Evolutionary conservation across 1,139 yeast genomes (phyloP), one percentile per base, ranked within the genome.

Genomic region (Lodderomyces jiufengensis): DNA sequence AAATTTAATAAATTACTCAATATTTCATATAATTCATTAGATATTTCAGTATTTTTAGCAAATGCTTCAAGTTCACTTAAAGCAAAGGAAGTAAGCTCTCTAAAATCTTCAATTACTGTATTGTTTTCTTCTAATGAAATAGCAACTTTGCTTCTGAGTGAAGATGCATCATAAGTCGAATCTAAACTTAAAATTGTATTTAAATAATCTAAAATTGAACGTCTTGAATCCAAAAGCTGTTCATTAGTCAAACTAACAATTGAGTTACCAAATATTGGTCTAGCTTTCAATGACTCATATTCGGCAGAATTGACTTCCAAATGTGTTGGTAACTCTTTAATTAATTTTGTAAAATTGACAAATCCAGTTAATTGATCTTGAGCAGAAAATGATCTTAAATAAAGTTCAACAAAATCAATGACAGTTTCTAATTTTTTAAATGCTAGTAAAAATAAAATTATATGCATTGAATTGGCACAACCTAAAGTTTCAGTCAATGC

Each of bases 401-500:
- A 83, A 0, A 85, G 66, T 21, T 78, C 70, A 2, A 84, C 70
- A 55, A 92, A 92, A 45, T 85, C 95, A 39, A 80, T 62, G 31
- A 84, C 61, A 1, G 81, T 67, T 43, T 74, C 72, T 22, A 86
- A 76, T 49, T 74, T 77, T 24, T 61, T 54, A 32, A 70, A 59
- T 31, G 78, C 70, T 50, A 90, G 73, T 49, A 92, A 70, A 51
- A 86, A 82, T 46, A 90, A 60, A 33, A 92, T 73, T 35, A 84
- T 69, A 48, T 84, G 86, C 47, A 90, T 68, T 2, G 95, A 77
- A 32, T 70, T 63, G 9, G 68, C 70, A 32, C 82, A 67, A n/a
- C 92, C 90, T 43, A 92, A 67, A 2, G 97, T 84, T 48, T 73
- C 73, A 11, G 90, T 78, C 46, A 92, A 71, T 0, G 95, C 81